A percentile compares a stretch with the other conserved stretches of the same genome.
Evolutionary conservation across 2,329 filamentous ascomycete genomes (phyloP).

Genomic region (Trichothecium sympodiale): DNA sequence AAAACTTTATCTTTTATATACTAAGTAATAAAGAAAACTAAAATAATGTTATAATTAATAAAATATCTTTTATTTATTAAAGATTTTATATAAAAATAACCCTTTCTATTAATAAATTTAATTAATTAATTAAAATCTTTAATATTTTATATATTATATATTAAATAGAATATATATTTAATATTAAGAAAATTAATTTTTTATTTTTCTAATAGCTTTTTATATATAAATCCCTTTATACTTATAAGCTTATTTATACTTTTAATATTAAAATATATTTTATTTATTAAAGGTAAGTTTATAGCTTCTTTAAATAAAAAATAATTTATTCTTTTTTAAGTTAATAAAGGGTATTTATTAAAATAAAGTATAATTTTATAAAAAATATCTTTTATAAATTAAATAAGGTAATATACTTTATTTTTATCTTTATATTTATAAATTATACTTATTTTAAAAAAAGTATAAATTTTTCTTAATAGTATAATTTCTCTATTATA

Average conservation of each 20-base stretch:
- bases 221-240: too few species aligned
- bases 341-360: background rate
- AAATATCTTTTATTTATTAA: background rate
- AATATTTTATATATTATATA: constrained; percentile 1
- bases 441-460: background rate
- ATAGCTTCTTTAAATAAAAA: background rate
- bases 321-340: background rate
- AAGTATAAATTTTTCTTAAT: background rate
- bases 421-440: constrained; percentile 1
- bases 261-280: background rate
- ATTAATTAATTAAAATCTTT: constrained; percentile 2
- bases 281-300: background rate
- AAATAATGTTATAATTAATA: background rate
- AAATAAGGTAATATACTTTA: background rate
- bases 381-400: background rate
- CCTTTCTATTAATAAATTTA: background rate
- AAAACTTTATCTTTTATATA: constrained; percentile 1
- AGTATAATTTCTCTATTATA: constrained; percentile 1
- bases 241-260: background rate
- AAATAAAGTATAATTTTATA: background rate
- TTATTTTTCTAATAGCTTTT: background rate
- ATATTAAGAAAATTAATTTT: background rate
- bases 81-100: constrained; percentile 1
- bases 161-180: constrained; percentile 1
- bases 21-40: too few species aligned